Percentiles rank a stretch among this genome's conserved stretches.
Conservation (phyloP, 257 asterid genomes). For the Mentha longifolia region DNA sequence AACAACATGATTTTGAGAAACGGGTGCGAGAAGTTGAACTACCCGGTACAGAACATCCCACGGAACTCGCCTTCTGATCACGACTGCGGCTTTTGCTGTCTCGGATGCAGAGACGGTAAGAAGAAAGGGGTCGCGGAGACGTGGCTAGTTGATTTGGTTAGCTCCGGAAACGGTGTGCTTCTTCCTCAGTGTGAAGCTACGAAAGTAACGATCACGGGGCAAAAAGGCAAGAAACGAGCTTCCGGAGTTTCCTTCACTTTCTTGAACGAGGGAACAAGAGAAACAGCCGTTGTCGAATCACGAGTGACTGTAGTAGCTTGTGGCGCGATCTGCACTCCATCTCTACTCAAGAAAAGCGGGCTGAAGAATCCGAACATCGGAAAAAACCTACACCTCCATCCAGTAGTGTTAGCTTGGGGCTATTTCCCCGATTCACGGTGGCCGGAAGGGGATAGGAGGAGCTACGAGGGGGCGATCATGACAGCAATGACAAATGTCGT, state of each 20-base stretch:
- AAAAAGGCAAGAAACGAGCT: constrained; percentile 33
- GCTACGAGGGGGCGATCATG: constrained; percentile 77
- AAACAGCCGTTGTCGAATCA: constrained; percentile 59
- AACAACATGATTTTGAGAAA: constrained; percentile 72
- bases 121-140: constrained; percentile 74
- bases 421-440: constrained; percentile 63
- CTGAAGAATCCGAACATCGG: constrained; percentile 76
- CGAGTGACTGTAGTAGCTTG: constrained; percentile 63
- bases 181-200: constrained; percentile 68
- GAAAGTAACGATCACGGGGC: constrained; percentile 40
- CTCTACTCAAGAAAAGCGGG: constrained; percentile 64
- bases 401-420: constrained; percentile 83
- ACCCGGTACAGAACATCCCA: constrained; percentile 58
- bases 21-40: constrained; percentile 77
- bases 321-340: constrained; percentile 83
- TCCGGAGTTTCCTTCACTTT: constrained; percentile 60
- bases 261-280: constrained; percentile 40
- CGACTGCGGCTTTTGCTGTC: constrained; percentile 78
- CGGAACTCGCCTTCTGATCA: constrained; percentile 70
- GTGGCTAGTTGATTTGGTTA: constrained; percentile 76
- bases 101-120: constrained; percentile 76
- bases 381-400: constrained; percentile 70
- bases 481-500: constrained; percentile 75
- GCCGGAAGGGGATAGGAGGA: constrained; percentile 61
- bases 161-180: constrained; percentile 67